A percentile compares a stretch with the other conserved stretches of the same genome.
These are phyloP conservation scores for Chrysopogon serrulatus DNA, from an alignment of 176 grass and related monocot genomes.

Conservation along the genomic window DNA sequence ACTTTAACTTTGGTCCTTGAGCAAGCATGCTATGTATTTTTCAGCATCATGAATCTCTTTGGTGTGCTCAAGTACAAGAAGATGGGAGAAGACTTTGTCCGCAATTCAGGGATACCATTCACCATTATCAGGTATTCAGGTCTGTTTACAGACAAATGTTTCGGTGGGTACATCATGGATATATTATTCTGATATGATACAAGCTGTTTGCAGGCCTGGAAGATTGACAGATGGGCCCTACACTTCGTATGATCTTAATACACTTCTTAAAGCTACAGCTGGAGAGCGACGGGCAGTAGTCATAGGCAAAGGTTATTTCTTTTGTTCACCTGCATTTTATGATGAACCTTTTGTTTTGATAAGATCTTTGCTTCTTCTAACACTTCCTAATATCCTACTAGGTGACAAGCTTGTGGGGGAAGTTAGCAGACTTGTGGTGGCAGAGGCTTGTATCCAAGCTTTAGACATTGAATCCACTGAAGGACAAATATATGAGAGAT, in stretches of 20 bases:
- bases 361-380: background rate
- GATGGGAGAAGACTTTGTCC: slow-evolving; percentile 87
- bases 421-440: slow-evolving; percentile 86
- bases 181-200: slow-evolving; percentile 18
- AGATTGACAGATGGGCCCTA: slow-evolving; percentile 98
- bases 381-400: slow-evolving; percentile 4
- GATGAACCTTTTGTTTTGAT: background rate
- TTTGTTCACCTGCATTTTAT: background rate
- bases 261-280: slow-evolving; percentile 93
- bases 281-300: slow-evolving; percentile 81
- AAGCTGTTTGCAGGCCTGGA: slow-evolving; percentile 48
- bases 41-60: slow-evolving; percentile 94
- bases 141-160: slow-evolving; percentile 1
- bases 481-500: slow-evolving; percentile 91
- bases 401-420: slow-evolving; percentile 94
- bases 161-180: background rate
- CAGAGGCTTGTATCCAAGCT: slow-evolving; percentile 96
- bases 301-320: slow-evolving; percentile 68
- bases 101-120: slow-evolving; percentile 72
- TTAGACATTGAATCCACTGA: slow-evolving; percentile 77
- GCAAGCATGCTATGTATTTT: background rate
- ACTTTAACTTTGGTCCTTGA: background rate
- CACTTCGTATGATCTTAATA: slow-evolving; percentile 98
- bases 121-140: slow-evolving; percentile 97
- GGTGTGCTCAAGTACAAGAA: slow-evolving; percentile 98